A percentile compares a stretch with the other conserved stretches of the same genome.
Evolutionary conservation across 2,329 filamentous ascomycete genomes (phyloP).

Genomic region (Trichoderma sp.): DNA sequence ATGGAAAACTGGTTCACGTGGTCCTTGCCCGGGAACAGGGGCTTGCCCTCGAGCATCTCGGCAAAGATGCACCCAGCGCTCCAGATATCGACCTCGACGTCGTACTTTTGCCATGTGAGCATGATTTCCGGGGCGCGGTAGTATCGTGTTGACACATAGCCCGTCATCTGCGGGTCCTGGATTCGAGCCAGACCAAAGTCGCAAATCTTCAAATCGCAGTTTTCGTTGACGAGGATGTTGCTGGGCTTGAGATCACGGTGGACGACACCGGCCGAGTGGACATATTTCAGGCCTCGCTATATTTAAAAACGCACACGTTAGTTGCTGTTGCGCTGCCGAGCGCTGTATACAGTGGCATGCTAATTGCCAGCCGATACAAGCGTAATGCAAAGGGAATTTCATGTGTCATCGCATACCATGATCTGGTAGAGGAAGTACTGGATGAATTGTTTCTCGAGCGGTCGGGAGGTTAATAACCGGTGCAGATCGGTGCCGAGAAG

Average conservation of each 20-base stretch:
- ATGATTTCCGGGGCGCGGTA: slow-evolving; percentile 99
- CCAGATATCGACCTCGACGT: slow-evolving; percentile 99
- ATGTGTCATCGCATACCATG: slow-evolving; percentile 63
- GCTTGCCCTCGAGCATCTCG: slow-evolving; percentile 98
- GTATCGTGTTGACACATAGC: slow-evolving; percentile 97
- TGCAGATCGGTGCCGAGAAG: slow-evolving; percentile 96
- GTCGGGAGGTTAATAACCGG: slow-evolving; percentile 89
- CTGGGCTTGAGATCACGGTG: slow-evolving; percentile 97
- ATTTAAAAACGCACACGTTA: slow-evolving; percentile 18
- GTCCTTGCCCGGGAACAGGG: slow-evolving; percentile 96
- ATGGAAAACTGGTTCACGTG: slow-evolving; percentile 99
- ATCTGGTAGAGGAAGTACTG: slow-evolving; percentile 99
- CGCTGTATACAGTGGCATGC: not conserved
- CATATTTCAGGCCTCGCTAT: slow-evolving; percentile 96
- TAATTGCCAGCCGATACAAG: not conserved
- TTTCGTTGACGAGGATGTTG: slow-evolving; percentile 99
- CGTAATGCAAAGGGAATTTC: not conserved
- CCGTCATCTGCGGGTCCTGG: slow-evolving; percentile 99
- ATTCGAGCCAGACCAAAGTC: slow-evolving; percentile 97
- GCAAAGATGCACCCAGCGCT: slow-evolving; percentile 98
- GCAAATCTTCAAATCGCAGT: slow-evolving; percentile 99
- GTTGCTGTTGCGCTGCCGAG: not conserved
- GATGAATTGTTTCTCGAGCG: slow-evolving; percentile 98
- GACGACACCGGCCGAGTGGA: slow-evolving; percentile 96
- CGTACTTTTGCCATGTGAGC: slow-evolving; percentile 99